Percentiles rank a stretch among this genome's conserved stretches.
Evolutionary conservation across 2,329 filamentous ascomycete genomes (phyloP).

Genomic region (Cladosporium sphaerospermum): DNA sequence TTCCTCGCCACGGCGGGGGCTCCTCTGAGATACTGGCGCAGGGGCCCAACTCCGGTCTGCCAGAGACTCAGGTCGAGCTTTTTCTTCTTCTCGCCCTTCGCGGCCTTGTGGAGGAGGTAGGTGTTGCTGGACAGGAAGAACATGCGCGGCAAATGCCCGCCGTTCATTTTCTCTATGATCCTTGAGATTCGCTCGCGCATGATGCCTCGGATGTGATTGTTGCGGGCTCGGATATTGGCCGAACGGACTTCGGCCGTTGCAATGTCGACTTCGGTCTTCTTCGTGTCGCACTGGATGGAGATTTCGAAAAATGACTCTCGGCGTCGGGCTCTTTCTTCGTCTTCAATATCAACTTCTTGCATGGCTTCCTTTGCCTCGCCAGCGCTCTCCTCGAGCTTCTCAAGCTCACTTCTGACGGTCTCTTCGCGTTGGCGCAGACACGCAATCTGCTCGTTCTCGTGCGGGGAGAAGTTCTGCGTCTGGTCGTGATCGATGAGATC

Average conservation of each 20-base stretch:
- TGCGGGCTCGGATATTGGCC: neutral
- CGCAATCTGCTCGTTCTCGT: neutral
- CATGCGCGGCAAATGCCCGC: neutral
- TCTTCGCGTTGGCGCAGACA: neutral
- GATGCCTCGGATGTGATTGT: neutral
- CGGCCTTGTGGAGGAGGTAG: neutral
- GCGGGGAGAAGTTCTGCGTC: neutral
- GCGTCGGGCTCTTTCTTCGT: too few species aligned
- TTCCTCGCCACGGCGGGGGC: neutral
- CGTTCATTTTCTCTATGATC: too few species aligned
- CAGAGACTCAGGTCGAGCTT: neutral
- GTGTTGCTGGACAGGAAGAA: neutral
- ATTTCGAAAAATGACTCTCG: too few species aligned
- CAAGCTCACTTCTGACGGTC: neutral
- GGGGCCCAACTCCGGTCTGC: neutral
- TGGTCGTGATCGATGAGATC: neutral
- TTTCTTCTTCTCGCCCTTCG: neutral
- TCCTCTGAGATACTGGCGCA: neutral
- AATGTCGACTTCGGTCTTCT: neutral
- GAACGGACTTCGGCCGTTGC: neutral
- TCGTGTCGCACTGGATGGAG: neutral
- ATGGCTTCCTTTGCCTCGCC: neutral
- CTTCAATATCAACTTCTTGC: neutral
- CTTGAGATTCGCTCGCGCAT: neutral
- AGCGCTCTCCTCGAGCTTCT: neutral